phyloP scores from a whole-genome alignment of 1,284 basidiomycete species.

The Entoloma clypeatum region DNA sequence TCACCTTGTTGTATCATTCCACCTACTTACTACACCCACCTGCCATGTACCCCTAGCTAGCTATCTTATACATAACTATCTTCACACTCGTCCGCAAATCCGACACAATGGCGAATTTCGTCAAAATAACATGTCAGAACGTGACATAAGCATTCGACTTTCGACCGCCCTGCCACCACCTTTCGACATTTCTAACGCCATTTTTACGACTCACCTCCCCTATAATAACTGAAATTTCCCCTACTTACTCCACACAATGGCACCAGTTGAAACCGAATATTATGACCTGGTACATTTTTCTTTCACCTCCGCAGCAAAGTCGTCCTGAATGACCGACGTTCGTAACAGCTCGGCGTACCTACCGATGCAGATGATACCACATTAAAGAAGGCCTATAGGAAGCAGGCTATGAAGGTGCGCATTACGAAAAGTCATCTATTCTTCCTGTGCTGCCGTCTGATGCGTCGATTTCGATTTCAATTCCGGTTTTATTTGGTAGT shows the following conservation, averaged over 20 bases:
- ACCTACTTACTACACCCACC: constrained; percentile 6
- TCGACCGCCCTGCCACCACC: not conserved
- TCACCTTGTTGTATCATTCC: constrained; percentile 14
- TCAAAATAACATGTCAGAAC: not conserved
- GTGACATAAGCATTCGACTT: constrained; percentile 16
- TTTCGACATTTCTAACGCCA: constrained; percentile 8
- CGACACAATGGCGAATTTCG: not conserved
- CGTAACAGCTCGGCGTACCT: constrained; percentile 40
- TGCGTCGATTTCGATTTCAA: not conserved
- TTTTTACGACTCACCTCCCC: constrained; percentile 15
- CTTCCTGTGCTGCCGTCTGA: too few relatives aligned
- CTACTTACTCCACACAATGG: constrained; percentile 33
- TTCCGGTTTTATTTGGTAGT: constrained; percentile 43
- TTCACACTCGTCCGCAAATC: too few relatives aligned
- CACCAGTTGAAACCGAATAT: constrained; percentile 63
- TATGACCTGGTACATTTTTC: constrained; percentile 53
- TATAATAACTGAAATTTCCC: constrained; percentile 15
- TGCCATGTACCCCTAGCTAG: too few relatives aligned
- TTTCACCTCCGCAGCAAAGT: not conserved
- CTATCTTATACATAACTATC: too few relatives aligned
- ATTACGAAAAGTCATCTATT: too few relatives aligned
- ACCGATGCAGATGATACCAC: constrained; percentile 62
- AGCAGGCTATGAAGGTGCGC: constrained; percentile 87
- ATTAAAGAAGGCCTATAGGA: constrained; percentile 95
- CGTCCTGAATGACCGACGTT: constrained; percentile 5